Evolutionary conservation across 139 green algal genomes (phyloP), one percentile per base, ranked within the genome.

Genomic region (Zygnema cylindricum): DNA sequence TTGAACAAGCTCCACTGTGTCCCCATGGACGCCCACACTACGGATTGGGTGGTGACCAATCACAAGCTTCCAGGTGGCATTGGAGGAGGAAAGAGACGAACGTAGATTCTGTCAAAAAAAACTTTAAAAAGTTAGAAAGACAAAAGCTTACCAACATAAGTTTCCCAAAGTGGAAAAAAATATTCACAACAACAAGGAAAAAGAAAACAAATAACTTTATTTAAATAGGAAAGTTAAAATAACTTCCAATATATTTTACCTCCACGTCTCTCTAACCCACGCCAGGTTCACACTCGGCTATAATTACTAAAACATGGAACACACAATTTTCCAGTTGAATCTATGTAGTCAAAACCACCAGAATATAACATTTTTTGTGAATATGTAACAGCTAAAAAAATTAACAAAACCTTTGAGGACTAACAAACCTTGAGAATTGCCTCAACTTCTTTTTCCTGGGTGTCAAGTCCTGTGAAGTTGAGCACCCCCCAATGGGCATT

Each of bases 51-150:
- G 88, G 33, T 92, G 88, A 32, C 87, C 88, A 40, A 92, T 22
- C 86, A 93, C 88, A 25, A 92, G 23, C 88, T 93, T 93, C 86
- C 86, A 92, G 41, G 87, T 88, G 41, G 41, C 79, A 36, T 39
- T 87, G 36, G 82, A 85, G 21, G 22, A 69, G 30, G 3, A 41
- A 35, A 85, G 35, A 7, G 32, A 40, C 25, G 84, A n/a, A 16
- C 32, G 22, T 79, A 90, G 84, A 55, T 33, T 2, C 81, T 85
- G 73, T n/a, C 40, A 30, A n/a, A n/a, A n/a, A n/a, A n/a, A n/a
- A n/a, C 25, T n/a, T n/a, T n/a, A n/a, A n/a, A n/a, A n/a, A n/a
- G n/a, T n/a, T n/a, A n/a, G n/a, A n/a, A n/a, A n/a, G n/a, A n/a
- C n/a, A n/a, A n/a, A n/a, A n/a, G n/a, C n/a, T n/a, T n/a, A n/a